Evolutionary conservation across 83 land plant species (phyloP).

Genomic region (Thuja plicata): DNA sequence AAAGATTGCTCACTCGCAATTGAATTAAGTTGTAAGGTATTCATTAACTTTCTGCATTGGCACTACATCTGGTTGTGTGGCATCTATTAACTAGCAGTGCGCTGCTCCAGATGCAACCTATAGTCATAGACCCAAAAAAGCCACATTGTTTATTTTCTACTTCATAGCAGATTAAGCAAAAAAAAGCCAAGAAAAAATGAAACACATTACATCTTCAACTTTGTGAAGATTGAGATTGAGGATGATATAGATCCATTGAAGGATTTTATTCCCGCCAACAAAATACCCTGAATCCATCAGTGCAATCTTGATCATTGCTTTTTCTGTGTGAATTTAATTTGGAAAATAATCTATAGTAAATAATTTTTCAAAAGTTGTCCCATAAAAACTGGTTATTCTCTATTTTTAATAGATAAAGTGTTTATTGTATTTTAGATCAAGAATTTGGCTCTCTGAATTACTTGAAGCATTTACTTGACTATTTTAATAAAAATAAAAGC

Average conservation of each 20-base stretch:
- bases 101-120: too few relatives aligned
- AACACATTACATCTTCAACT: slow-evolving; percentile 31
- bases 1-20: slow-evolving; percentile 40
- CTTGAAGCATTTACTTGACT: too few relatives aligned
- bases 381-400: too few relatives aligned
- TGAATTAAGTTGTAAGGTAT: slow-evolving; percentile 5
- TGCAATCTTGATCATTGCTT: slow-evolving; percentile 38
- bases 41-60: background rate
- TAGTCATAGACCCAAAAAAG: too few relatives aligned
- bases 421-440: too few relatives aligned
- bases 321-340: background rate
- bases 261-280: slow-evolving; percentile 39
- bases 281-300: slow-evolving; percentile 45
- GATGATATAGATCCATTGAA: slow-evolving; percentile 35
- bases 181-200: background rate
- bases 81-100: too few relatives aligned
- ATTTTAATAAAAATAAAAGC: too few relatives aligned
- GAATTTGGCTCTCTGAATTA: too few relatives aligned
- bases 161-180: background rate
- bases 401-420: too few relatives aligned
- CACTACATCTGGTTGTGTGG: too few relatives aligned
- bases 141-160: background rate
- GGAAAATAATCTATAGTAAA: too few relatives aligned
- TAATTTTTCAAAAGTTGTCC: too few relatives aligned
- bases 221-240: slow-evolving; percentile 31